These are phyloP conservation scores for Turritis glabra DNA, from an alignment of 345 rosid species.

Conservation along the genomic window DNA sequence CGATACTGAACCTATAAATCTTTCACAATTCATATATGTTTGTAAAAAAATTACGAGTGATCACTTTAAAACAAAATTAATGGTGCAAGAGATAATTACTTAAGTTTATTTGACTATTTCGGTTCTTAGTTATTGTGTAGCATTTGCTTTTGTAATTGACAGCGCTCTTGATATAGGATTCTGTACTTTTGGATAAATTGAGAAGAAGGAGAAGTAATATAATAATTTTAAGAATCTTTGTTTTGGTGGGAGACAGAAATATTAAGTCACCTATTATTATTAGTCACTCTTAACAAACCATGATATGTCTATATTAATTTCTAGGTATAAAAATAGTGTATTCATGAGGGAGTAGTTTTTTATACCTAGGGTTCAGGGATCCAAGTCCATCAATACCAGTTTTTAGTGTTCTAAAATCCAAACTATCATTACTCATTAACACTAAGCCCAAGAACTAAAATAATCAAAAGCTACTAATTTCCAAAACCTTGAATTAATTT, in stretches of 20 bases:
- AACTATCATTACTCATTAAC: neutral
- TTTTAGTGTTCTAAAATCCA: neutral
- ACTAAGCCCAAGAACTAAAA: neutral
- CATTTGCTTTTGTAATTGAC: neutral
- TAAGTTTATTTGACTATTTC: neutral
- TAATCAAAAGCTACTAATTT: neutral
- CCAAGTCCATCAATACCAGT: neutral
- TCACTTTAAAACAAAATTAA: neutral
- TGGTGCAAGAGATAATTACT: neutral
- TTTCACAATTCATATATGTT: neutral
- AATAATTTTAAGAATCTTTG: conserved; percentile 3
- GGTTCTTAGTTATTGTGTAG: neutral
- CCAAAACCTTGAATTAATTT: neutral
- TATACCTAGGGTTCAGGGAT: neutral
- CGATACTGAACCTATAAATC: neutral
- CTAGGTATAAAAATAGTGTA: neutral
- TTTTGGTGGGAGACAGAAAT: conserved; percentile 36
- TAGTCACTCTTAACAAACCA: conserved; percentile 16
- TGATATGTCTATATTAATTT: neutral
- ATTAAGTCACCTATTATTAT: conserved; percentile 21
- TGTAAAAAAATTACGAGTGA: neutral
- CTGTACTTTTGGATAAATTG: neutral
- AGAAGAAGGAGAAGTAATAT: conserved; percentile 3
- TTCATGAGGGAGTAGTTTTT: conserved; percentile 8
- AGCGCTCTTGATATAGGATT: neutral